These are phyloP conservation scores for Aspergillus piperis DNA, from an alignment of 2,329 filamentous ascomycete species.

Conservation along the genomic window DNA sequence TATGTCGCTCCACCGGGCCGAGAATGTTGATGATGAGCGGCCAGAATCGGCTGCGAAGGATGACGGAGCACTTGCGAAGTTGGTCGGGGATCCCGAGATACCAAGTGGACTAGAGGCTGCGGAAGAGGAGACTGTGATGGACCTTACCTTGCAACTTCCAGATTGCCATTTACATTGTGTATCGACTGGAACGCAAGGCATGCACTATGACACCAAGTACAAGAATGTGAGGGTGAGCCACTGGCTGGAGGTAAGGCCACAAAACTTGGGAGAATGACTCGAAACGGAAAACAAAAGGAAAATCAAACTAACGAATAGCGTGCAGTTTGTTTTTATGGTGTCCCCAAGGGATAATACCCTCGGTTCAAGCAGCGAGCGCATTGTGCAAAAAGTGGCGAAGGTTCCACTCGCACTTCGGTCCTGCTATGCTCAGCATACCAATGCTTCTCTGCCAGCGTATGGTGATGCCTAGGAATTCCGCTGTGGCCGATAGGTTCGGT, in stretches of 20 bases:
- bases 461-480: neutral
- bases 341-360: neutral
- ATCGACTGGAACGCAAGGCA: constrained; percentile 5
- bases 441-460: constrained; percentile 15
- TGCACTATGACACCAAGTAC: constrained; percentile 19
- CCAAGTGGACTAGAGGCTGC: neutral
- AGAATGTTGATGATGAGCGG: constrained; percentile 6
- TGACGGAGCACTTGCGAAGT: neutral
- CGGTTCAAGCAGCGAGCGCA: neutral
- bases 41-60: neutral
- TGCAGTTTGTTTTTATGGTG: constrained; percentile 16
- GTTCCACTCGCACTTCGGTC: constrained; percentile 17
- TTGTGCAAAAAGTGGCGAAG: constrained; percentile 11
- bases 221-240: constrained; percentile 16
- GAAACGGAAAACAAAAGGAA: neutral
- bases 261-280: neutral
- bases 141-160: constrained; percentile 15
- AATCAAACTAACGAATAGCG: neutral
- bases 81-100: constrained; percentile 6
- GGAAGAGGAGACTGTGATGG: constrained; percentile 8
- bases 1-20: constrained; percentile 1
- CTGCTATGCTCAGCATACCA: constrained; percentile 16
- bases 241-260: constrained; percentile 19
- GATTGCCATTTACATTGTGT: constrained; percentile 12
- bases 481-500: neutral